Percentiles rank a stretch among this genome's conserved stretches.
phyloP scores from a whole-genome alignment of 176 grass and related monocot species.

The Lolium rigidum region DNA sequence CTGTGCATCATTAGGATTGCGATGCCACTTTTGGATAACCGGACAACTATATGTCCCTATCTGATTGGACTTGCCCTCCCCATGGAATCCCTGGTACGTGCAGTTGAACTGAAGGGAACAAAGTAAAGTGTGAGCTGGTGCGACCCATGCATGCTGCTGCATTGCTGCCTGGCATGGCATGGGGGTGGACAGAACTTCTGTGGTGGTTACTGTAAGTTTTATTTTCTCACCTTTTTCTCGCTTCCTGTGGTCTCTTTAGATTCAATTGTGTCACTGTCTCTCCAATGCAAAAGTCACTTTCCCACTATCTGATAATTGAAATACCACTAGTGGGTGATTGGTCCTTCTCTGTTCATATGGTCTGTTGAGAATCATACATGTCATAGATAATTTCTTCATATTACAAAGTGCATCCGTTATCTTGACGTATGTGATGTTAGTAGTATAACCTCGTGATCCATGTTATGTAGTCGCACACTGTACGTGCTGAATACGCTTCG shows the following conservation, averaged over 20 bases:
- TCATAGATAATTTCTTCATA: neutral
- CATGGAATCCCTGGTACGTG: constrained; percentile 46
- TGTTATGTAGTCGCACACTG: neutral
- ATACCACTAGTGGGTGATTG: constrained; percentile 40
- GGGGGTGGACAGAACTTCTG: constrained; percentile 6
- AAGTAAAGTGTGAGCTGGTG: constrained; percentile 52
- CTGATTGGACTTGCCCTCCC: constrained; percentile 40
- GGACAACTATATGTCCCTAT: constrained; percentile 38
- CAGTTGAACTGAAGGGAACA: constrained; percentile 46
- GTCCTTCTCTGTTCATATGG: constrained; percentile 2
- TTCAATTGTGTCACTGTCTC: constrained; percentile 44
- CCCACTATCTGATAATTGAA: constrained; percentile 46
- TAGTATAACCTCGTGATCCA: neutral
- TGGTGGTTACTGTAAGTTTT: constrained; percentile 28
- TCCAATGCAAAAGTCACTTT: constrained; percentile 48
- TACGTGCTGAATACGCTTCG: constrained; percentile 1
- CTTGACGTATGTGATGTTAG: constrained; percentile 5
- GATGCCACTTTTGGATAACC: constrained; percentile 31
- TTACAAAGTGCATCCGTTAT: neutral
- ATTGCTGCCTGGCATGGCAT: constrained; percentile 35
- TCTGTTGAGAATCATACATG: constrained; percentile 21
- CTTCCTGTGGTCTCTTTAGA: constrained; percentile 30
- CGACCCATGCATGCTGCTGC: constrained; percentile 43
- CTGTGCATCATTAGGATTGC: constrained; percentile 44
- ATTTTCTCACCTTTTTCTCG: constrained; percentile 15